These are phyloP conservation scores for Geoglossum glabrum DNA, from an alignment of 495 filamentous ascomycete species.

Conservation along the genomic window DNA sequence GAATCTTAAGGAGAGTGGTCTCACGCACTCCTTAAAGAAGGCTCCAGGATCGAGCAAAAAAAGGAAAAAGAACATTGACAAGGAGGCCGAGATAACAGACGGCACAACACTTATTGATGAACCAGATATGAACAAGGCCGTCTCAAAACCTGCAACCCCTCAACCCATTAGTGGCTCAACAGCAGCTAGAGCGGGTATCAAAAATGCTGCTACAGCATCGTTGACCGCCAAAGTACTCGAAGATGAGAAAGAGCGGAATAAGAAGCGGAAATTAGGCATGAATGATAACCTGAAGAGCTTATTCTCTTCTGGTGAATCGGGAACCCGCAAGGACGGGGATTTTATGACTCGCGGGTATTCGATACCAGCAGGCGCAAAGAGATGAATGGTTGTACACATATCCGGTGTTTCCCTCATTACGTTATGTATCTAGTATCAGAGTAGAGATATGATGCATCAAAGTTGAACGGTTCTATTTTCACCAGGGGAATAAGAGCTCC, in stretches of 20 bases:
- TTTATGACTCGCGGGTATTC: slow-evolving; percentile 66
- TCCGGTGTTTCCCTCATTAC: neutral
- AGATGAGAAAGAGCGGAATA: slow-evolving; percentile 67
- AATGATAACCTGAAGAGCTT: slow-evolving; percentile 54
- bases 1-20: slow-evolving; percentile 42
- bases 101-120: slow-evolving; percentile 1
- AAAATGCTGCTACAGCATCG: slow-evolving; percentile 66
- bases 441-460: neutral
- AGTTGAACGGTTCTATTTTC: neutral
- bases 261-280: slow-evolving; percentile 47
- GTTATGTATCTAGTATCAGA: neutral
- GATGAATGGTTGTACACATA: neutral
- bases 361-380: slow-evolving; percentile 23
- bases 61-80: slow-evolving; percentile 36
- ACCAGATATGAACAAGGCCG: slow-evolving; percentile 13
- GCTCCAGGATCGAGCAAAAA: slow-evolving; percentile 42
- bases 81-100: slow-evolving; percentile 3
- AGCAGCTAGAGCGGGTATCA: slow-evolving; percentile 32
- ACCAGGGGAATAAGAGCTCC: neutral
- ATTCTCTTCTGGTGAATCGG: slow-evolving; percentile 35
- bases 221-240: slow-evolving; percentile 68
- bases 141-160: slow-evolving; percentile 4
- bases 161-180: slow-evolving; percentile 4
- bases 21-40: slow-evolving; percentile 84
- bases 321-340: slow-evolving; percentile 30